Percentiles rank a stretch among this genome's conserved stretches.
Conservation (phyloP, 179 eudicot genomes). For the Vitellaria paradoxa region DNA sequence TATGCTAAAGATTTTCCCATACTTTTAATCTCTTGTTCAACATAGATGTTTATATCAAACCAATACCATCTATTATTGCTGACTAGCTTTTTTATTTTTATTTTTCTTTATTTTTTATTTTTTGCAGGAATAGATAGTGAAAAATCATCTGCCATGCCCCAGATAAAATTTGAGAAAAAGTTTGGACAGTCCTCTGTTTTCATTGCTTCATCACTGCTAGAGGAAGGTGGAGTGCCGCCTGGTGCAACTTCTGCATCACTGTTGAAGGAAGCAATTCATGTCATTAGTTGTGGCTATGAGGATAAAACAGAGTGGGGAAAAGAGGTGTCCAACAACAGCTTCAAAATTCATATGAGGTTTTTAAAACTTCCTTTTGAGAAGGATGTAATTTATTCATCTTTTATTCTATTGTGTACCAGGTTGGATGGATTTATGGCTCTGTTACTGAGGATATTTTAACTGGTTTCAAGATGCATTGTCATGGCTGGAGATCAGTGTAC, state of each 20-base stretch:
- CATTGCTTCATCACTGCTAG: constrained; percentile 27
- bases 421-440: constrained; percentile 72
- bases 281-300: constrained; percentile 34
- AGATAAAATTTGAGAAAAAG: constrained; percentile 31
- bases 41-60: background rate
- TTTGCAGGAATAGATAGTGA: constrained; percentile 31
- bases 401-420: constrained; percentile 29
- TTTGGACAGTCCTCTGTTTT: constrained; percentile 35
- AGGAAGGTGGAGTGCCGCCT: constrained; percentile 30
- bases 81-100: background rate
- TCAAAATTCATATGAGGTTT: background rate
- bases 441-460: constrained; percentile 79
- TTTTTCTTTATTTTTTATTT: too few relatives aligned
- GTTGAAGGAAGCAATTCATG: constrained; percentile 36
- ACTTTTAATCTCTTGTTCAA: background rate
- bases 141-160: constrained; percentile 27
- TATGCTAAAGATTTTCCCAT: background rate
- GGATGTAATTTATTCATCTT: background rate
- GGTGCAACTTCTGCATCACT: constrained; percentile 27
- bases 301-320: constrained; percentile 37
- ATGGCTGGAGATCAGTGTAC: constrained; percentile 76
- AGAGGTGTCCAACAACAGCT: constrained; percentile 22
- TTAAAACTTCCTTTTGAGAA: background rate
- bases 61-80: background rate
- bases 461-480: constrained; percentile 80